Base-by-base conservation (phyloP, 306 rosid species). In the Echinosophora koreensis region DNA sequence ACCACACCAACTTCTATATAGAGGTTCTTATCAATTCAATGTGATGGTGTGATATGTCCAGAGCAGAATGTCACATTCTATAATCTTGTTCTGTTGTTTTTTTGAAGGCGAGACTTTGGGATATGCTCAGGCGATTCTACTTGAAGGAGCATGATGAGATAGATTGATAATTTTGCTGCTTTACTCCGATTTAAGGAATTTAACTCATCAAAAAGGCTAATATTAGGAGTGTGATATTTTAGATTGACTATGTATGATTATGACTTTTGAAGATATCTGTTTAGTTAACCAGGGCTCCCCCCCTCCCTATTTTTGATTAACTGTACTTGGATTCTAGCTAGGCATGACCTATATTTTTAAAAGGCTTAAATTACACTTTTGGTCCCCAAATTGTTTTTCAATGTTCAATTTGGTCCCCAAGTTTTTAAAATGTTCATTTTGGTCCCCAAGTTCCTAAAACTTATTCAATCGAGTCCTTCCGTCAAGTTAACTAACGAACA, bases 1-100 rank as follows among this genome's bases (percentile, higher is more conserved):
- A 58, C 4, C 11, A 62, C 14, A 13, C 39, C 44, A 50, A 66
- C 67, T 72, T 59, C 55, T 14, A 38, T 37, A 32, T 60, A 46
- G 16, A 61, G 73, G 60, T 61, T 83, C 56, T 66, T 46, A 56
- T 6, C 35, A 66, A 57, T 65, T 73, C 52, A 35, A 32, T 73
- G 37, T 72, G 32, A 18, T 32, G 49, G 16, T 62, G 30, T 51
- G 66, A 46, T 42, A 37, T 69, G 71, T 78, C 42, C 61, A 35
- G 13, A 34, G 17, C 61, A 35, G 17, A 47, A 11, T 59, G 64
- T 61, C 30, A 5, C 49, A 66, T 44, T 14, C 34, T 34, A 22
- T 78, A 5, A 38, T 49, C 49, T 46, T 50, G 15, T 16, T 61
- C 14, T 10, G 16, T 69, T 35, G 10, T 34, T 34, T 46, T 47